phyloP scores from a whole-genome alignment of 345 rosid species.

The Camelina laxa region DNA sequence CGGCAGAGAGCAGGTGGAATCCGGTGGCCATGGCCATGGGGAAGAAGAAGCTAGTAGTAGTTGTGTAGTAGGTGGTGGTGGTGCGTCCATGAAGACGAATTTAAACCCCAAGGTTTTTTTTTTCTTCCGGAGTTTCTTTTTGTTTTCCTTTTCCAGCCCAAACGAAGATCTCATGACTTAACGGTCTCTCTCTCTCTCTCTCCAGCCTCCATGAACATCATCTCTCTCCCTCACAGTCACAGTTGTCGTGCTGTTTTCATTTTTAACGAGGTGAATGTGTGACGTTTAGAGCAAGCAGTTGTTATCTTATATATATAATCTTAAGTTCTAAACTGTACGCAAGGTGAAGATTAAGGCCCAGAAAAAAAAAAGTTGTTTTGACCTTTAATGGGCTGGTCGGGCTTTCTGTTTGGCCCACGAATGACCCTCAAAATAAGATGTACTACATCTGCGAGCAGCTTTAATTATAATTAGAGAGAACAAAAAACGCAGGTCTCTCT shows the following conservation, averaged over 20 bases:
- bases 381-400: background rate
- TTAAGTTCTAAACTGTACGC: background rate
- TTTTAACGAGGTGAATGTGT: background rate
- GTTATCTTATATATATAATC: background rate
- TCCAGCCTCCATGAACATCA: background rate
- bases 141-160: slow-evolving; percentile 31
- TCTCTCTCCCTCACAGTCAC: background rate
- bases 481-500: no score
- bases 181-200: slow-evolving; percentile 16
- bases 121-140: background rate
- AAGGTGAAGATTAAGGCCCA: background rate
- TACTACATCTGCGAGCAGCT: no score
- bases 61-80: background rate
- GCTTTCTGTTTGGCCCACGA: slow-evolving; percentile 2
- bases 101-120: background rate
- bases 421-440: no score
- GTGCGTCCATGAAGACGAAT: slow-evolving; percentile 3
- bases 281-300: background rate
- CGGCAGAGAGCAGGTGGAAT: slow-evolving; percentile 26
- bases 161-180: slow-evolving; percentile 29
- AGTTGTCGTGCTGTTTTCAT: background rate
- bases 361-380: background rate
- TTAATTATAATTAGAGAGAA: no score
- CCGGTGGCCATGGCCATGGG: slow-evolving; percentile 35
- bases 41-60: slow-evolving; percentile 17